A percentile compares a stretch with the other conserved stretches of the same genome.
Conservation (phyloP, 139 green algal genomes). For the Mesotaenium endlicherianum region DNA sequence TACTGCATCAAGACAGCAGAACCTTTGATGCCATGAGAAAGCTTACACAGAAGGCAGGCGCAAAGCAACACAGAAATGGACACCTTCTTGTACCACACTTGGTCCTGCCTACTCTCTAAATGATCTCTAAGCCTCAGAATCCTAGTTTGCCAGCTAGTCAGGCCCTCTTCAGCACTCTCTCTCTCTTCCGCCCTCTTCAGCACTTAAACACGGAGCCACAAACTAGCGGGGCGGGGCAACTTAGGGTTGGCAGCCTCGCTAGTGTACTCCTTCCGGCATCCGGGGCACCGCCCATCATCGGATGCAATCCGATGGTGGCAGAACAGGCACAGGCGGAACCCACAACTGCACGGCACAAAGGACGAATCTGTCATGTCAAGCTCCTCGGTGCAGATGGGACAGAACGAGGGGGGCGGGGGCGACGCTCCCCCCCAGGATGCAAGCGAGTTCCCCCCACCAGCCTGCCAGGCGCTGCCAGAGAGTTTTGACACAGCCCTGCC, state of each 20-base stretch:
- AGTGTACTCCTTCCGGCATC: conserved; percentile 36
- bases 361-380: conserved; percentile 40
- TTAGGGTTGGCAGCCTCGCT: not conserved
- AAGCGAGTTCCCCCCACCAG: not conserved
- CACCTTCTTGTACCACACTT: too few relatives aligned
- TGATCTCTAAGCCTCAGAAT: too few relatives aligned
- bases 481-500: too few relatives aligned
- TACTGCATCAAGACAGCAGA: too few relatives aligned
- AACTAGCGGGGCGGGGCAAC: conserved; percentile 6
- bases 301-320: conserved; percentile 49
- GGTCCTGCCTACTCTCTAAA: too few relatives aligned
- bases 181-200: too few relatives aligned
- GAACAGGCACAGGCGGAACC: conserved; percentile 46
- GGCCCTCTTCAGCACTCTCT: too few relatives aligned
- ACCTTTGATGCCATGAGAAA: too few relatives aligned
- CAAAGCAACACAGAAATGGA: too few relatives aligned
- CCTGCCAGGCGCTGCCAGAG: not conserved
- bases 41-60: too few relatives aligned
- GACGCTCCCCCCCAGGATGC: not conserved
- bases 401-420: conserved; percentile 9
- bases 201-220: conserved; percentile 22
- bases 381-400: conserved; percentile 49
- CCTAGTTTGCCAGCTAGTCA: too few relatives aligned
- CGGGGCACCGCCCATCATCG: conserved; percentile 42
- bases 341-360: conserved; percentile 38